A percentile compares a stretch with the other conserved stretches of the same genome.
Conservation (phyloP, 78 protist species). For the Speleostelium caveatum region DNA sequence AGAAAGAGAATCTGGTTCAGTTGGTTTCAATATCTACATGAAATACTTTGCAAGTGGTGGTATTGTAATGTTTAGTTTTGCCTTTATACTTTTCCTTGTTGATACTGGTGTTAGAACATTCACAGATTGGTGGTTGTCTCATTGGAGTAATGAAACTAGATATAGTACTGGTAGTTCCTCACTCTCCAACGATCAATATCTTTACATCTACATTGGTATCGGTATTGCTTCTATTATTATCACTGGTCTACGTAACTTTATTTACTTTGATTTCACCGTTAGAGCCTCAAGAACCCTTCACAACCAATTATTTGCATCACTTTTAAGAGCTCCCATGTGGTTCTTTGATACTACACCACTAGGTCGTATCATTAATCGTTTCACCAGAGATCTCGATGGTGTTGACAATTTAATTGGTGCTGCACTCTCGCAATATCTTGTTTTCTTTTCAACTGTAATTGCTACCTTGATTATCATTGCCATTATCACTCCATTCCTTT, state of each 20-base stretch:
- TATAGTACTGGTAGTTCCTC: not conserved
- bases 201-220: constrained; percentile 70
- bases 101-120: constrained; percentile 38
- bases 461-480: constrained; percentile 67
- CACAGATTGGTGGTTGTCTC: constrained; percentile 71
- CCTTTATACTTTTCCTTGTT: constrained; percentile 1
- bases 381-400: constrained; percentile 89
- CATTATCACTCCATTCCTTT: constrained; percentile 63
- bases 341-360: constrained; percentile 98
- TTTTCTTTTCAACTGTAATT: constrained; percentile 13
- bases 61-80: not conserved
- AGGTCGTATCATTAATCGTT: constrained; percentile 99
- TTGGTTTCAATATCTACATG: constrained; percentile 17
- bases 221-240: constrained; percentile 20
- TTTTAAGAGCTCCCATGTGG: constrained; percentile 89
- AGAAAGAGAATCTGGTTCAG: constrained; percentile 78
- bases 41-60: constrained; percentile 59
- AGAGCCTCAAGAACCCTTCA: constrained; percentile 27
- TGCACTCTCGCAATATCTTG: constrained; percentile 47
- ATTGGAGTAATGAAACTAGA: constrained; percentile 35
- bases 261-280: constrained; percentile 38
- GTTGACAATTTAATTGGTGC: constrained; percentile 78
- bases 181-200: constrained; percentile 10
- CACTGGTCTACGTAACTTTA: constrained; percentile 39
- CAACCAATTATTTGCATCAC: constrained; percentile 38